Percentiles rank a stretch among this genome's conserved stretches.
Conservation (phyloP, 805 yeast species). For the Wickerhamomyces sydowiorum region DNA sequence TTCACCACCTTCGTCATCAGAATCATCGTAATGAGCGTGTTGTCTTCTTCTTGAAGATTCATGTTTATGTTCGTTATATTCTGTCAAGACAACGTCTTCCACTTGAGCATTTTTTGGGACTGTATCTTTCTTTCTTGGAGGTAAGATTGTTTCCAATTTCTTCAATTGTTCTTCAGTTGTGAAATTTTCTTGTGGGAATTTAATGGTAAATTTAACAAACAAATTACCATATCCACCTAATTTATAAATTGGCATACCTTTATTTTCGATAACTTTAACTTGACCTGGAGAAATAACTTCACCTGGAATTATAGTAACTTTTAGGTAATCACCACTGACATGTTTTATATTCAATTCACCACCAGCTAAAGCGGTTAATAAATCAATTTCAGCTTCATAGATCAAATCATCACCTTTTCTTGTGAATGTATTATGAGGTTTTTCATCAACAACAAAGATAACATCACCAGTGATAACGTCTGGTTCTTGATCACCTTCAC, state of each 20-base stretch:
- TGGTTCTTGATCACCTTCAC: conserved; percentile 62
- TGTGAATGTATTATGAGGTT: conserved; percentile 27
- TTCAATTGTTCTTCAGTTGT: conserved; percentile 65
- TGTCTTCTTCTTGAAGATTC: conserved; percentile 26
- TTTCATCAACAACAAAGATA: conserved; percentile 44
- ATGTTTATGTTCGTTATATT: conserved; percentile 59
- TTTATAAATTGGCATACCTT: conserved; percentile 54
- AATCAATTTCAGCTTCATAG: conserved; percentile 39
- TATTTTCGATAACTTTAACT: conserved; percentile 40
- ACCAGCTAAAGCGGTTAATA: conserved; percentile 53
- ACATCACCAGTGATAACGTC: conserved; percentile 64
- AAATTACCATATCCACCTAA: conserved; percentile 42
- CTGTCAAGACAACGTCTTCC: conserved; percentile 69
- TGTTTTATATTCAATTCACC: conserved; percentile 37
- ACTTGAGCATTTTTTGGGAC: conserved; percentile 69
- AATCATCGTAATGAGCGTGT: conserved; percentile 33
- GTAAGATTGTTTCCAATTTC: conserved; percentile 67
- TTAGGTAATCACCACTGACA: conserved; percentile 30
- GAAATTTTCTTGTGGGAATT: conserved; percentile 56
- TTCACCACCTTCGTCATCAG: conserved; percentile 49
- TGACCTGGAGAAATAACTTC: conserved; percentile 47
- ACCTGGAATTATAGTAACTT: conserved; percentile 38
- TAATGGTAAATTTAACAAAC: conserved; percentile 50
- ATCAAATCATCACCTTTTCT: conserved; percentile 41
- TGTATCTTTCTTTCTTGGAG: conserved; percentile 53